Evolutionary conservation across 345 rosid species (phyloP).

Genomic region (Pistacia integerrima): DNA sequence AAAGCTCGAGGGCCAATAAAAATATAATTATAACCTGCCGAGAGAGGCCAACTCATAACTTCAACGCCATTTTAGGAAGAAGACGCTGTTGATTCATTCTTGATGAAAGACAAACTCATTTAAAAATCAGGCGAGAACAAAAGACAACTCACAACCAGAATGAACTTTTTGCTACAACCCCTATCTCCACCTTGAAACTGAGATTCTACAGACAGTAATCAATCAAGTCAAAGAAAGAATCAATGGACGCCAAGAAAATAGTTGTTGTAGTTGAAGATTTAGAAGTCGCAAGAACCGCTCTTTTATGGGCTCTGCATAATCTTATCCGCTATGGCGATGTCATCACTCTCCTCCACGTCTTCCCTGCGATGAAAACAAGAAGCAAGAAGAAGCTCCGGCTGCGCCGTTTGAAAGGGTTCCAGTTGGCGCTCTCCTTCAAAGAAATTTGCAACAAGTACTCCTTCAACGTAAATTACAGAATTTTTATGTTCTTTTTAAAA

Average conservation of each 20-base stretch:
- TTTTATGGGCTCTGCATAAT: slow-evolving; percentile 62
- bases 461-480: slow-evolving; percentile 40
- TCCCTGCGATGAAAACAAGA: slow-evolving; percentile 32
- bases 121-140: no score
- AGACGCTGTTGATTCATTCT: no score
- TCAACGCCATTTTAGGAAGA: no score
- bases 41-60: no score
- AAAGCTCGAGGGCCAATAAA: no score
- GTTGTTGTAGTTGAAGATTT: slow-evolving; percentile 62
- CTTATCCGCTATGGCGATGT: slow-evolving; percentile 52
- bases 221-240: no score
- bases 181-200: background rate
- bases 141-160: no score
- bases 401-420: slow-evolving; percentile 50
- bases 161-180: no score
- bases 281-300: slow-evolving; percentile 53
- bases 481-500: background rate
- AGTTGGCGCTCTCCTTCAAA: slow-evolving; percentile 62
- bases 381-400: slow-evolving; percentile 48
- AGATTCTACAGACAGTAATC: background rate
- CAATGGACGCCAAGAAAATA: slow-evolving; percentile 47
- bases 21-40: no score
- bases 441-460: slow-evolving; percentile 48
- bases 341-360: slow-evolving; percentile 60
- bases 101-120: no score